Conservation (phyloP, 805 yeast species). For the Pichia insulana region DNA sequence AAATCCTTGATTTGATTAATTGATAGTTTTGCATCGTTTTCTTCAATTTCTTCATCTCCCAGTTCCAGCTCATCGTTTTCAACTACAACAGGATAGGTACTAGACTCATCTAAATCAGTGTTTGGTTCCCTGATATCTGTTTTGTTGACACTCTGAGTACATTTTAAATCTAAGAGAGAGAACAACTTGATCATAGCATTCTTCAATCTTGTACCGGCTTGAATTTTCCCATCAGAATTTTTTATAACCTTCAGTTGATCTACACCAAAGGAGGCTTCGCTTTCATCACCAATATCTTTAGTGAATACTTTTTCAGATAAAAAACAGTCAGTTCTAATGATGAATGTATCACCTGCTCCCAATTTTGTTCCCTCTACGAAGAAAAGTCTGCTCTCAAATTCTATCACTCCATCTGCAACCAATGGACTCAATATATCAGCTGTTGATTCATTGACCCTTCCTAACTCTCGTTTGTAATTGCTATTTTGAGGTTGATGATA, state of each 20-base stretch:
- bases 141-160: not conserved
- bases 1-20: conserved; percentile 69
- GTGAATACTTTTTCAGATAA: conserved; percentile 24
- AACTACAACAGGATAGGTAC: conserved; percentile 9
- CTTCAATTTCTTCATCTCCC: conserved; percentile 2
- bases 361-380: conserved; percentile 46
- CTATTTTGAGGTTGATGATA: conserved; percentile 13
- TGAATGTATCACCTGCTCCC: conserved; percentile 69
- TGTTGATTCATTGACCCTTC: conserved; percentile 62
- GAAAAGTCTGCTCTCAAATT: conserved; percentile 49
- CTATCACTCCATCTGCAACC: conserved; percentile 43
- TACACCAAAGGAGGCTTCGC: conserved; percentile 2
- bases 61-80: conserved; percentile 4
- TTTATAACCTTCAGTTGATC: conserved; percentile 6
- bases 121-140: too few species aligned
- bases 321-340: conserved; percentile 60
- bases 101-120: conserved; percentile 10
- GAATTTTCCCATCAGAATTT: conserved; percentile 3
- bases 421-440: conserved; percentile 62
- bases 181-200: conserved; percentile 13
- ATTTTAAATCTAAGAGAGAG: conserved; percentile 8
- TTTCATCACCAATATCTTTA: conserved; percentile 2
- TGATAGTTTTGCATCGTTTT: conserved; percentile 29
- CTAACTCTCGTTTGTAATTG: conserved; percentile 49
- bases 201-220: conserved; percentile 11